phyloP scores from a whole-genome alignment of 805 yeast genomes.

The Candida mattraensis region DNA sequence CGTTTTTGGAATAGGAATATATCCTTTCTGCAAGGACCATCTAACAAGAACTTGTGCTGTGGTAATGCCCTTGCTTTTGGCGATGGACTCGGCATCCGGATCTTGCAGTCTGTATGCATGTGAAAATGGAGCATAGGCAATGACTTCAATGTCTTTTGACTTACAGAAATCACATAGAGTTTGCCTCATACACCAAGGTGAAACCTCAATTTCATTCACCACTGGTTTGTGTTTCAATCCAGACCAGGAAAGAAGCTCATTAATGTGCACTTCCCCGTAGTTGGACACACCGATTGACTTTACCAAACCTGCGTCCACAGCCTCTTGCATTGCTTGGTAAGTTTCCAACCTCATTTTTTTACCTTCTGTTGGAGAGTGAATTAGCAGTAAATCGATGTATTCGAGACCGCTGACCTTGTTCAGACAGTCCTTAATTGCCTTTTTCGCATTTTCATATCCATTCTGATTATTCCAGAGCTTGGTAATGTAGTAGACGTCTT shows the following conservation, averaged over 20 bases:
- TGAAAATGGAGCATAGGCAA: slow-evolving; percentile 77
- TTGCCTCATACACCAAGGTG: slow-evolving; percentile 76
- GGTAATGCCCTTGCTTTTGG: slow-evolving; percentile 47
- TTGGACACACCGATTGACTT: slow-evolving; percentile 79
- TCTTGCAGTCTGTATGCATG: slow-evolving; percentile 60
- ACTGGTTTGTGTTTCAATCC: slow-evolving; percentile 59
- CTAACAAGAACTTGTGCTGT: slow-evolving; percentile 65
- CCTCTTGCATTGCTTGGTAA: slow-evolving; percentile 75
- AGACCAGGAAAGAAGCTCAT: slow-evolving; percentile 59
- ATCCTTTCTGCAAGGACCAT: slow-evolving; percentile 75
- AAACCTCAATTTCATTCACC: slow-evolving; percentile 79
- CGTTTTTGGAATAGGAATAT: slow-evolving; percentile 71
- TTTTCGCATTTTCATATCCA: slow-evolving; percentile 56
- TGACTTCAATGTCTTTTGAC: slow-evolving; percentile 54
- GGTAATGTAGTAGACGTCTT: slow-evolving; percentile 63
- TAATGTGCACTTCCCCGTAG: slow-evolving; percentile 58
- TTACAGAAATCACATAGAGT: slow-evolving; percentile 63
- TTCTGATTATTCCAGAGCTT: slow-evolving; percentile 71
- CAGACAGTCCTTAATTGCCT: slow-evolving; percentile 58
- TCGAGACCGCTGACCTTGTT: slow-evolving; percentile 49
- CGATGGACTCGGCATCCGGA: slow-evolving; percentile 49
- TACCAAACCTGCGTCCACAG: slow-evolving; percentile 55
- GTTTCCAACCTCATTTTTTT: slow-evolving; percentile 53
- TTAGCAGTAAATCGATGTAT: slow-evolving; percentile 72
- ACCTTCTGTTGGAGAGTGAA: slow-evolving; percentile 62